These are phyloP conservation scores for Yamadazyma akitaensis DNA, from an alignment of 805 yeast species.

Conservation along the genomic window DNA sequence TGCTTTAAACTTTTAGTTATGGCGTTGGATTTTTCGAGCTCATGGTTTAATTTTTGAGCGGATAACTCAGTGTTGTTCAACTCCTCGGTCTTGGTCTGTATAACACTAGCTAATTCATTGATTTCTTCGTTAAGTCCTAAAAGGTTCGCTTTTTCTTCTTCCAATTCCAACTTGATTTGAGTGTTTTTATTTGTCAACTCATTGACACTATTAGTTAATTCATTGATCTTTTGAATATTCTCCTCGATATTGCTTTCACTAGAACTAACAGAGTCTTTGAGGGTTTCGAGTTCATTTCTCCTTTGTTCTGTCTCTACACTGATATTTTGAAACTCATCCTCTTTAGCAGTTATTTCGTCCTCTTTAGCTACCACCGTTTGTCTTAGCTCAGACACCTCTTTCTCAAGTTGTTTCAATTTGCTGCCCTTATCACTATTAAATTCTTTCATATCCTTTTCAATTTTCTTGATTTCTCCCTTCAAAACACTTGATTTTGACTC, in stretches of 20 bases:
- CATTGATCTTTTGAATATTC: constrained; percentile 16
- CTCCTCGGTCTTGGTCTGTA: constrained; percentile 43
- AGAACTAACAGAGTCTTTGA: constrained; percentile 42
- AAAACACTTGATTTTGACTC: constrained; percentile 27
- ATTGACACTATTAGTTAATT: constrained; percentile 22
- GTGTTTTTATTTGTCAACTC: constrained; percentile 20
- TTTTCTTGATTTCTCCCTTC: constrained; percentile 44
- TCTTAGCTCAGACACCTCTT: constrained; percentile 43
- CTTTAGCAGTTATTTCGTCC: constrained; percentile 40
- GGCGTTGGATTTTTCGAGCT: constrained; percentile 46
- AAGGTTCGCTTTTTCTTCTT: constrained; percentile 55
- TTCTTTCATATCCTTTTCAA: constrained; percentile 78
- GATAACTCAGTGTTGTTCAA: constrained; percentile 48
- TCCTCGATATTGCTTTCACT: constrained; percentile 32
- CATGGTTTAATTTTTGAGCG: constrained; percentile 53
- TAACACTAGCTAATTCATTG: constrained; percentile 48
- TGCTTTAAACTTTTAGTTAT: constrained; percentile 33
- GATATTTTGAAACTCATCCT: constrained; percentile 56
- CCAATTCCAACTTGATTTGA: constrained; percentile 31
- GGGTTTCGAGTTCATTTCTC: constrained; percentile 49
- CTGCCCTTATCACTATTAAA: constrained; percentile 76
- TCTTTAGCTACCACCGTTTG: constrained; percentile 39
- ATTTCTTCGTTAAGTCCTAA: constrained; percentile 76
- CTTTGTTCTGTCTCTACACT: constrained; percentile 72
- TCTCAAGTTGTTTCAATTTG: constrained; percentile 63